These are phyloP conservation scores for Suillus ampliporus DNA, from an alignment of 768 basidiomycete species.

Conservation along the genomic window DNA sequence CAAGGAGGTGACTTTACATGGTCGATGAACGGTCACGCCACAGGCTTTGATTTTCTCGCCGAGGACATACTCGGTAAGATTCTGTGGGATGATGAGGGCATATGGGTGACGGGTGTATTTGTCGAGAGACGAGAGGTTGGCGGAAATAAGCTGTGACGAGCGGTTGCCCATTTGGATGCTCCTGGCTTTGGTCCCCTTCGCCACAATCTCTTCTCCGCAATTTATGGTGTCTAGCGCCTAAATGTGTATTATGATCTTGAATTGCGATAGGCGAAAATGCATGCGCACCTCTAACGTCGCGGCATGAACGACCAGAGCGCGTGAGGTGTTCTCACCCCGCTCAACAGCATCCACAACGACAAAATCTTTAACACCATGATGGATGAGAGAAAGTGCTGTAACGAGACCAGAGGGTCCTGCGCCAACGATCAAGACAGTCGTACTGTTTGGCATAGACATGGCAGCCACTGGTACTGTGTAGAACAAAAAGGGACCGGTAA, in stretches of 20 bases:
- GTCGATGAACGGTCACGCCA: conserved; percentile 42
- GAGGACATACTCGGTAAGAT: conserved; percentile 48
- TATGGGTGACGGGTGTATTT: conserved; percentile 52
- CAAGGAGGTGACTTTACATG: conserved; percentile 47
- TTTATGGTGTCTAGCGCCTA: conserved; percentile 54
- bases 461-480: background rate
- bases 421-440: conserved; percentile 51
- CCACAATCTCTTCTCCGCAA: conserved; percentile 44
- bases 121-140: conserved; percentile 42
- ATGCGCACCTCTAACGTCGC: conserved; percentile 54
- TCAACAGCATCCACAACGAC: conserved; percentile 47
- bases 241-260: conserved; percentile 31
- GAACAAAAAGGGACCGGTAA: background rate
- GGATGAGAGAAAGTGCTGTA: conserved; percentile 47
- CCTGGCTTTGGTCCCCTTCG: conserved; percentile 41
- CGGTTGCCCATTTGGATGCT: conserved; percentile 37
- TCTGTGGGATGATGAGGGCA: conserved; percentile 49
- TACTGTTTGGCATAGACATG: conserved; percentile 16
- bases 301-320: conserved; percentile 54
- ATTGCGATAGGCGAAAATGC: background rate
- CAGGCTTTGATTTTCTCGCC: conserved; percentile 36
- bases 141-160: conserved; percentile 29
- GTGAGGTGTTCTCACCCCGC: conserved; percentile 44
- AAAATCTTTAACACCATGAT: conserved; percentile 47
- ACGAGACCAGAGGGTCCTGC: conserved; percentile 52